phyloP scores from a whole-genome alignment of 2,329 filamentous ascomycete genomes.

The Botryosphaeria dothidea region DNA sequence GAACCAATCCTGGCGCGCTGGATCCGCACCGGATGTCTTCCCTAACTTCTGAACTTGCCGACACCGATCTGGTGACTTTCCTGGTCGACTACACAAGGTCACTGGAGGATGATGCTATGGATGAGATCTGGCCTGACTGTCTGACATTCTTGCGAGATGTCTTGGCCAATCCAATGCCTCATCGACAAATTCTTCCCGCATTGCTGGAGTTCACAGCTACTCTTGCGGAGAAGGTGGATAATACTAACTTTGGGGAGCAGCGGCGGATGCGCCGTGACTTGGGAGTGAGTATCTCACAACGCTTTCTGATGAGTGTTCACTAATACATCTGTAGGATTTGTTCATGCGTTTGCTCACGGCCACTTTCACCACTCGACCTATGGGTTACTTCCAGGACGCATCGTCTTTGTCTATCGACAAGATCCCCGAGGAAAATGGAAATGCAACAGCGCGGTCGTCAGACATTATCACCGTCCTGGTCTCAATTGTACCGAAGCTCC shows the following conservation, averaged over 20 bases:
- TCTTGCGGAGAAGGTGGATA: conserved; percentile 92
- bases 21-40: conserved; percentile 82
- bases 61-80: conserved; percentile 84
- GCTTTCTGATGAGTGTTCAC: neutral
- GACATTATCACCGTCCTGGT: conserved; percentile 81
- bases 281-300: conserved; percentile 61
- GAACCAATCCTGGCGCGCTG: conserved; percentile 80
- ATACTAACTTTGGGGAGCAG: conserved; percentile 96
- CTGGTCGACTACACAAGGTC: conserved; percentile 86
- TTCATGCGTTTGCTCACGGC: conserved; percentile 86
- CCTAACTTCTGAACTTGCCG: conserved; percentile 79
- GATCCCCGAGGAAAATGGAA: conserved; percentile 35
- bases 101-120: conserved; percentile 94
- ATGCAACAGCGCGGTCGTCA: conserved; percentile 28
- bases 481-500: conserved; percentile 74
- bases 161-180: conserved; percentile 89
- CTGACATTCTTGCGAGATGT: conserved; percentile 88
- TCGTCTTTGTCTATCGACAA: conserved; percentile 33
- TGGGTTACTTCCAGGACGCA: conserved; percentile 64
- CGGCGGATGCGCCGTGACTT: conserved; percentile 87
- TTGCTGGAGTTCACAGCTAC: conserved; percentile 87
- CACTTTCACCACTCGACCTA: conserved; percentile 87
- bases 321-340: conserved; percentile 64
- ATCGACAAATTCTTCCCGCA: conserved; percentile 83
- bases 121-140: conserved; percentile 97